Evolutionary conservation across 2,329 filamentous ascomycete genomes (phyloP).

Genomic region (Graphilbum ipis-grandicollis): DNA sequence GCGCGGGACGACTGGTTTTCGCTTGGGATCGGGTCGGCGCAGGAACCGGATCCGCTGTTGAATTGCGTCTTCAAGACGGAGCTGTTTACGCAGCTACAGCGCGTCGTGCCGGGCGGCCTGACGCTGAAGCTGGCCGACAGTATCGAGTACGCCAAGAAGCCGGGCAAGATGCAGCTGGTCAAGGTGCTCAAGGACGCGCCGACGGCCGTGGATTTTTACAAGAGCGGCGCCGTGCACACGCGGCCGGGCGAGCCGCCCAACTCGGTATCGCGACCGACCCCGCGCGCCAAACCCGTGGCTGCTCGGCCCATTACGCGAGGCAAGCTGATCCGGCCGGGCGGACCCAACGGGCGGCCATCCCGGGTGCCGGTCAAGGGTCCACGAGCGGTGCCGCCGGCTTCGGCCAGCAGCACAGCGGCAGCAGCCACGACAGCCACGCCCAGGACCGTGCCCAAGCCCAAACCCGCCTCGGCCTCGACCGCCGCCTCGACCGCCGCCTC

Average conservation of each 20-base stretch:
- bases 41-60: conserved; percentile 84
- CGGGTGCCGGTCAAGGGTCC: conserved; percentile 50
- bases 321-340: conserved; percentile 79
- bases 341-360: conserved; percentile 65
- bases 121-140: conserved; percentile 67
- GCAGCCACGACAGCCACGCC: conserved; percentile 9
- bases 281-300: conserved; percentile 70
- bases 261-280: conserved; percentile 69
- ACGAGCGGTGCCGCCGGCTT: conserved; percentile 23
- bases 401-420: conserved; percentile 29
- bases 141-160: conserved; percentile 96
- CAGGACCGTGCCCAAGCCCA: not conserved
- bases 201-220: conserved; percentile 68
- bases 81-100: conserved; percentile 81
- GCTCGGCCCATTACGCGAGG: conserved; percentile 84
- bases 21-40: conserved; percentile 70
- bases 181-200: conserved; percentile 82
- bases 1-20: conserved; percentile 95
- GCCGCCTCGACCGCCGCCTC: not conserved
- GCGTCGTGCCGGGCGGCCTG: conserved; percentile 61
- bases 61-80: conserved; percentile 95
- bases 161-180: conserved; percentile 73
- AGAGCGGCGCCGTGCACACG: conserved; percentile 82
- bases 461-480: conserved; percentile 16
- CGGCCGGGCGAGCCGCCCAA: conserved; percentile 67